Conservation (phyloP, 75 land plant genomes). For the Adiantum capillusveneris region DNA sequence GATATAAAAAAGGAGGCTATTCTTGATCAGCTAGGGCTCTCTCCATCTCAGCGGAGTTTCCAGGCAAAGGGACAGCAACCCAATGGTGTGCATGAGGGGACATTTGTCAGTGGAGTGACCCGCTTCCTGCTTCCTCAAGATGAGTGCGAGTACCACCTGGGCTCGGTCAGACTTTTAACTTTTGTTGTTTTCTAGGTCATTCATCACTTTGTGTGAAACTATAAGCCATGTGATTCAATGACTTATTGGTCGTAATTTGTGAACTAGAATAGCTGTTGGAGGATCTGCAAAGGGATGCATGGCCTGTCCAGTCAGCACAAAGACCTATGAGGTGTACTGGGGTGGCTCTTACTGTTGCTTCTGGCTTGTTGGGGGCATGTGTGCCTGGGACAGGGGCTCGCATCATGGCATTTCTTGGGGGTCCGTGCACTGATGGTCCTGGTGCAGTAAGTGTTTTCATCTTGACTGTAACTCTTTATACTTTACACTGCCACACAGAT, state of each 20-base stretch:
- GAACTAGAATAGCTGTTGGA: constrained; percentile 89
- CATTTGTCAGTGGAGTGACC: constrained; percentile 28
- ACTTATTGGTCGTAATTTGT: no score
- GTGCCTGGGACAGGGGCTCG: constrained; percentile 90
- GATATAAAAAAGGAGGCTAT: constrained; percentile 85
- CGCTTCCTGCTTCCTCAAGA: constrained; percentile 81
- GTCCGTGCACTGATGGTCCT: constrained; percentile 95
- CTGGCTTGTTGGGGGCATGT: constrained; percentile 85
- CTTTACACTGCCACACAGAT: no score
- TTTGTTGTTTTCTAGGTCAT: no score
- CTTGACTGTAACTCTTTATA: no score
- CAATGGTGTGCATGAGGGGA: constrained; percentile 6
- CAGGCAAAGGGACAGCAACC: constrained; percentile 1
- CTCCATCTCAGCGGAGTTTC: background rate
- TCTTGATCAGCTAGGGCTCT: constrained; percentile 79
- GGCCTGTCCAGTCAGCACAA: constrained; percentile 69
- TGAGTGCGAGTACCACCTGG: constrained; percentile 84
- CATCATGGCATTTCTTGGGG: constrained; percentile 88
- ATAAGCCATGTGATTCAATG: background rate
- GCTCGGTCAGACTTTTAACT: constrained; percentile 32
- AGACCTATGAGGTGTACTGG: constrained; percentile 82
- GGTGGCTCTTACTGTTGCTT: constrained; percentile 86
- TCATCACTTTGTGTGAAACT: no score
- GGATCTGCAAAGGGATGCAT: constrained; percentile 86
- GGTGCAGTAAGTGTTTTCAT: constrained; percentile 87